Base-by-base conservation (phyloP, 495 filamentous ascomycete species). In the Neurospora sp. region DNA sequence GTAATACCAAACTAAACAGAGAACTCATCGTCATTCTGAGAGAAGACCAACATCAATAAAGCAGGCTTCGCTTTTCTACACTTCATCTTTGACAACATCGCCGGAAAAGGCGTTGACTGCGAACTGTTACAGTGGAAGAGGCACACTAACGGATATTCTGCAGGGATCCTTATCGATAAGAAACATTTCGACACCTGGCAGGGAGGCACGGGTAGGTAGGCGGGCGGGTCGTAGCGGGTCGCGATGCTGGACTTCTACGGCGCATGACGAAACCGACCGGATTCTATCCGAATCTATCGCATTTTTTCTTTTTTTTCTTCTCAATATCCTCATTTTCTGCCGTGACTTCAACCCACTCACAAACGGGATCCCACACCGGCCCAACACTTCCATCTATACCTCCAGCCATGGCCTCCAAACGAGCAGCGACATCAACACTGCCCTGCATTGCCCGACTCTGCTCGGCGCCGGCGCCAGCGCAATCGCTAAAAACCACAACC, bases 351-450 rank as follows among this genome's bases (percentile, higher is more conserved):
- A 18, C 23, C 54, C 35, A 31, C 3, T 16, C 5, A n/a, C 11
- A 31, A 62, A 35, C 27, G 54, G 23, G 38, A 20, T 12, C 70
- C 6, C 35, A 71, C 12, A 39, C 39, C 39, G 20, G 10, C 48
- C 35, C 20, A 62, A 18, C n/a, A 59, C 20, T n/a, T 14, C 41
- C 40, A 35, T 46, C 41, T 39, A 9, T 7, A 38, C 4, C 3
- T 35, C 11, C 44, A 46, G 27, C 40, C 71, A 78, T 78, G 77
- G 77, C 73, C 3, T 77, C 73, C 70, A 75, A 73, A 48, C 46
- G 72, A 20, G 41, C 46, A 6, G 20, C 73, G 27, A 39, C 69
- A 14, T 12, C 71, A 18, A 54, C 73, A 23, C 54, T 76, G 59
- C 70, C 74, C 39, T 42, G 38, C 11, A 7, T 69, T 71, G 62